phyloP scores from a whole-genome alignment of 2,329 filamentous ascomycete species.

The Beauveria sp. region DNA sequence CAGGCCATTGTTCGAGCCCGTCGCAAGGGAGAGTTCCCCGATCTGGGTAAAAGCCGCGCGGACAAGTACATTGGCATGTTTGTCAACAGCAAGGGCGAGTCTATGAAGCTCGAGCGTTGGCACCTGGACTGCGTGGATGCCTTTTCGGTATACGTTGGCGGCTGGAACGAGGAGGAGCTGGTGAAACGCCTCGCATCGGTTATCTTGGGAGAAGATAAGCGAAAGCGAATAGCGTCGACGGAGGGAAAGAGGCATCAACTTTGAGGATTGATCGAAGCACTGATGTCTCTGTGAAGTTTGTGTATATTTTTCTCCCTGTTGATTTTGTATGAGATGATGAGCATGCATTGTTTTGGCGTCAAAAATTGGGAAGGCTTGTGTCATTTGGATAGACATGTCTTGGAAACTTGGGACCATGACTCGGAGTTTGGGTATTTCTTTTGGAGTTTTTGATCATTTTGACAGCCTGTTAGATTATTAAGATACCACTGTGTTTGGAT shows the following conservation, averaged over 20 bases:
- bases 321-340: not conserved
- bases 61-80: slow-evolving; percentile 39
- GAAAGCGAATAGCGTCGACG: slow-evolving; percentile 14
- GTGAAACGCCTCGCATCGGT: slow-evolving; percentile 46
- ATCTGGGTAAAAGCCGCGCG: slow-evolving; percentile 23
- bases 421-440: not conserved
- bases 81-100: slow-evolving; percentile 38
- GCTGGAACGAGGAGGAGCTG: slow-evolving; percentile 42
- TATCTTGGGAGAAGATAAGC: slow-evolving; percentile 40
- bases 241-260: slow-evolving; percentile 15
- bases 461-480: not conserved
- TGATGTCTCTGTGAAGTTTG: not conserved
- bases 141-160: slow-evolving; percentile 39
- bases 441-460: slow-evolving; percentile 3
- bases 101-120: slow-evolving; percentile 44
- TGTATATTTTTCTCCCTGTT: not conserved
- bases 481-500: slow-evolving; percentile 4
- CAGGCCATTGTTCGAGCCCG: slow-evolving; percentile 45
- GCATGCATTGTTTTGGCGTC: slow-evolving; percentile 2
- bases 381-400: not conserved
- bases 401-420: not conserved
- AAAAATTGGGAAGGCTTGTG: not conserved
- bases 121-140: slow-evolving; percentile 49
- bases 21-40: slow-evolving; percentile 25
- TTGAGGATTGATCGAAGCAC: not conserved